Base-by-base conservation (phyloP, 495 filamentous ascomycete genomes). In the Tuber aestivum region DNA sequence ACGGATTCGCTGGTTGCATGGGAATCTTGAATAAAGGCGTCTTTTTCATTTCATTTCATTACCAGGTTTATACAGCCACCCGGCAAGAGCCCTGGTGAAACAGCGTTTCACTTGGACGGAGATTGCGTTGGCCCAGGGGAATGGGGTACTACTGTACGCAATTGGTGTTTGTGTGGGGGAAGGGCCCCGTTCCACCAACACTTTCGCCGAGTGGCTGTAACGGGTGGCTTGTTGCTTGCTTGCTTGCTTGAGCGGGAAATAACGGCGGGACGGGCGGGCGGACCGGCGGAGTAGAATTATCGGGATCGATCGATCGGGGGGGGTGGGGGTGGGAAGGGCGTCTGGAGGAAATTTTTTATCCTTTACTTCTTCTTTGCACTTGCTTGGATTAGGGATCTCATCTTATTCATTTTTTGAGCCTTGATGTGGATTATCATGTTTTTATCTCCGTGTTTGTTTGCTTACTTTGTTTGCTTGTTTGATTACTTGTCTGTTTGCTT, bases 21-120 rank as follows among this genome's bases (percentile, higher is more conserved):
- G 56, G 10, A 65, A 65, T 35, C 27, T 65, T 65, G 18, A 65
- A 65, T 65, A 65, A 65, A 65, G 56, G 56, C 56, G 56, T 65
- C 56, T 35, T 65, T 61, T 65, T 65, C 10, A 27, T 65, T 65
- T 65, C 27, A 10, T 65, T 65, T 65, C n/a, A 16, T 65, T 35
- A 65, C 56, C 56, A 27, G 27, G 27, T 65, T 65, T 65, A 32
- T 27, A 32, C n/a, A n/a, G n/a, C n/a, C n/a, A 14, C 50, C 12
- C 50, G 50, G 50, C n/a, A 27, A 61, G 12, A 5, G 50, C 27
- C n/a, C n/a, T n/a, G 0, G 48, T 50, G 48, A 21, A n/a, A 50
- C 23, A 21, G 48, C 10, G 8, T n/a, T 23, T 21, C 48, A n/a
- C 48, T n/a, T n/a, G 7, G 8, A 10, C n/a, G 50, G 50, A 27